Base-by-base conservation (phyloP, 495 filamentous ascomycete genomes). In the Thermothielavioides terrestris region DNA sequence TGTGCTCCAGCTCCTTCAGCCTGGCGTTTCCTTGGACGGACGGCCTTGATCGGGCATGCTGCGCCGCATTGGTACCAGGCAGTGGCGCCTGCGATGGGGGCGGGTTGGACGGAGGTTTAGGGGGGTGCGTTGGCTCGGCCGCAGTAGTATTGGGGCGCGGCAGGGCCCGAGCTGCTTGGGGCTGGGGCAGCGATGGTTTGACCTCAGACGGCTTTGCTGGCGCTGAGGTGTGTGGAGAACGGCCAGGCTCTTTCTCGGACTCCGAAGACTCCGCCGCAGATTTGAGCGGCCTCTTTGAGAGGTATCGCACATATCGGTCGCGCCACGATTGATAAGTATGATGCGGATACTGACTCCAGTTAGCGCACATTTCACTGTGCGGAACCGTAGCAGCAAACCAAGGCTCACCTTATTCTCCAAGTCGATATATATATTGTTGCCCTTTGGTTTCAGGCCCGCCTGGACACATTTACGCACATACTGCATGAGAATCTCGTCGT, bases 321-420 rank as follows among this genome's bases (percentile, higher is more conserved):
- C 65, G 59, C 67, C 67, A 70, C 10, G 65, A 64, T 6, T 66
- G 65, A 35, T 34, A 59, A 0, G 60, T 42, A 37, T 63, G 67
- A 20, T 60, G 46, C 0, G 67, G 63, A 46, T 66, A 36, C 65
- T 69, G 7, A 3, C 8, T 14, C 5, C 9, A 52, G 42, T 4
- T 1, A 30, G 12, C 14, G 26, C 2, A 17, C 1, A 21, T n/a
- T n/a, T n/a, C n/a, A n/a, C n/a, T n/a, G n/a, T n/a, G n/a, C n/a
- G n/a, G n/a, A 14, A 6, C 1, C 1, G 1, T 1, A 25, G 14
- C 6, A 18, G 2, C 11, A 12, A 25, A 11, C 1, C 8, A 8
- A 4, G n/a, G 27, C 61, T 39, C 50, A 71, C 71, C 25, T 65
- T n/a, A 22, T 61, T 56, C 15, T 47, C 66, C 7, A 75, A 41